Base-by-base conservation (phyloP, 306 rosid species). In the Albizia julibrissin region DNA sequence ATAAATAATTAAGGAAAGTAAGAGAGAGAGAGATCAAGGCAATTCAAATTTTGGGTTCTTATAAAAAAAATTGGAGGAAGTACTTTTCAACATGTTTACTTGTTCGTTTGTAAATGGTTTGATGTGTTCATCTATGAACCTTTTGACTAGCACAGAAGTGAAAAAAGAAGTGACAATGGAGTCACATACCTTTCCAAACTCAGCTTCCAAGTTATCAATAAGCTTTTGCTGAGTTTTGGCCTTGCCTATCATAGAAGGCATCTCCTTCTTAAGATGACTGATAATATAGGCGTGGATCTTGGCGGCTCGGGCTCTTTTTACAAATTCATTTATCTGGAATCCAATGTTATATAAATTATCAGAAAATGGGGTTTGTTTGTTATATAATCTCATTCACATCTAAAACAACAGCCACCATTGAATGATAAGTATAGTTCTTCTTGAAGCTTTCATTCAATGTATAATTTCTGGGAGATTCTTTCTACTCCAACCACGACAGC, bases 241-340 rank as follows among this genome's bases (percentile, higher is more conserved):
- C 87, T 95, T 95, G 65, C 98, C 99, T 6, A 95, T 91, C 89
- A 95, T 87, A 14, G 94, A 8, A 80, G 99, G 99, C 99, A 95
- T 95, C 70, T 93, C 91, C 84, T 89, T 92, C 66, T 84, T 91
- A 5, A 95, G 93, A 90, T 93, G 99, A 78, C 98, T 87, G 40
- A 95, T 86, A n/a, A 95, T 95, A 81, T 91, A 89, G 76, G 99
- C 97, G 76, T 95, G 99, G 78, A 95, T 93, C 89, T 89, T 88
- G 4, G 88, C 99, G 8, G 97, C 94, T 79, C 99, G 85, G 6
- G 99, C 97, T 42, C 99, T 91, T 81, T 95, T 95, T 10, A 95
- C 99, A 79, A 89, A 95, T 84, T 95, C 99, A 89, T 95, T 95
- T 83, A 95, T 95, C 99, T 95, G 84, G 16, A 56, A 46, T 74